phyloP scores from a whole-genome alignment of 257 asterid genomes.

The Avicennia marina region DNA sequence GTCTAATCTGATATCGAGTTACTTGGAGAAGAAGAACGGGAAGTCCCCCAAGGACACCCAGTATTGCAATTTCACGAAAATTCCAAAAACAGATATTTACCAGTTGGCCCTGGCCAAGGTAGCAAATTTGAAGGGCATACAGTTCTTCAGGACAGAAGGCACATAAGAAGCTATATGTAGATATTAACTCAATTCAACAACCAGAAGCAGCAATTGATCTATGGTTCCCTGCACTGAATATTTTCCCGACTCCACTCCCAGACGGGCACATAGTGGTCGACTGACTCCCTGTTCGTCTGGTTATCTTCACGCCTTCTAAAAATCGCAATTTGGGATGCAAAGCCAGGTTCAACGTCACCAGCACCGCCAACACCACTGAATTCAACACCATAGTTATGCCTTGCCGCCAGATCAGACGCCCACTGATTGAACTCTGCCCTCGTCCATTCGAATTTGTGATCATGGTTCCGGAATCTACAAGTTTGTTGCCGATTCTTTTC shows the following conservation, averaged over 20 bases:
- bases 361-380: slow-evolving; percentile 88
- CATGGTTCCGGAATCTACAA: slow-evolving; percentile 82
- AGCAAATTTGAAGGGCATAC: no score
- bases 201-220: no score
- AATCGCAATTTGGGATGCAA: slow-evolving; percentile 90
- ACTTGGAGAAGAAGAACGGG: no score
- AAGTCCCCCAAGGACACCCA: no score
- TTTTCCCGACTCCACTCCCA: slow-evolving; percentile 66
- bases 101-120: no score
- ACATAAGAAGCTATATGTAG: no score
- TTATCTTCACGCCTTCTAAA: slow-evolving; percentile 46
- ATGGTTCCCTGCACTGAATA: no score
- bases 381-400: slow-evolving; percentile 56
- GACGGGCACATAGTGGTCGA: slow-evolving; percentile 29
- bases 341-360: slow-evolving; percentile 73
- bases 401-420: slow-evolving; percentile 65
- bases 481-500: slow-evolving; percentile 47
- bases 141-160: no score
- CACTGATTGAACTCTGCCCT: slow-evolving; percentile 68
- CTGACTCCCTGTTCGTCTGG: slow-evolving; percentile 19
- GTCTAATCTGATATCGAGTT: no score
- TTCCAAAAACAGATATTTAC: no score
- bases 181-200: no score
- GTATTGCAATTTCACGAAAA: no score
- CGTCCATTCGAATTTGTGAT: slow-evolving; percentile 97